phyloP scores from a whole-genome alignment of 2,329 filamentous ascomycete species.

The Xylariaceae sp. region DNA sequence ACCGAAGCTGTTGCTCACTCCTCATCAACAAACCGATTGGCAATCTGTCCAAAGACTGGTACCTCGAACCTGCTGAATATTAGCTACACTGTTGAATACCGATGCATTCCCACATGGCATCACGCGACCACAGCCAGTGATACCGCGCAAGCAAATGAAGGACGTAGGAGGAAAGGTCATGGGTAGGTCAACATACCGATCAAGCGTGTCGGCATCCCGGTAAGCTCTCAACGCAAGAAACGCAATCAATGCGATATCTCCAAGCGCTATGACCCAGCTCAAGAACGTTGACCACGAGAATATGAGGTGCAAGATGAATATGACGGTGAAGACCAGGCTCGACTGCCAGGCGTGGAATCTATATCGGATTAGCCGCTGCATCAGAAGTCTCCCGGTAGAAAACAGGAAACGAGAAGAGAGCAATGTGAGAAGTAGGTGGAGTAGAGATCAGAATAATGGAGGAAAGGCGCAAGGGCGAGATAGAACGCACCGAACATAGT shows the following conservation, averaged over 20 bases:
- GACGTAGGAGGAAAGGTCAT: constrained; percentile 38
- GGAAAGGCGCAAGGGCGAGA: background rate
- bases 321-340: constrained; percentile 71
- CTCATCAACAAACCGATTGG: constrained; percentile 86
- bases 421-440: background rate
- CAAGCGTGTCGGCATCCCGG: constrained; percentile 68
- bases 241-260: constrained; percentile 71
- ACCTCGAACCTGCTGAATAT: constrained; percentile 66
- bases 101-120: background rate
- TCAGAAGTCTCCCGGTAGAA: constrained; percentile 16
- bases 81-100: constrained; percentile 1
- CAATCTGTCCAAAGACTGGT: constrained; percentile 79
- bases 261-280: constrained; percentile 76
- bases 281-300: constrained; percentile 81
- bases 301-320: constrained; percentile 75
- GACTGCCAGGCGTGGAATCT: constrained; percentile 98
- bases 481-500: constrained; percentile 77
- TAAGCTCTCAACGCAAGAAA: constrained; percentile 78
- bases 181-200: constrained; percentile 43
- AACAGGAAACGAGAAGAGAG: background rate
- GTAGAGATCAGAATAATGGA: background rate
- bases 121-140: background rate
- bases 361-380: constrained; percentile 3
- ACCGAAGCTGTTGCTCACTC: constrained; percentile 33
- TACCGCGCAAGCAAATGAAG: constrained; percentile 17